These are phyloP conservation scores for Trichoderma erinaceum DNA, from an alignment of 495 filamentous ascomycete species.

Conservation along the genomic window DNA sequence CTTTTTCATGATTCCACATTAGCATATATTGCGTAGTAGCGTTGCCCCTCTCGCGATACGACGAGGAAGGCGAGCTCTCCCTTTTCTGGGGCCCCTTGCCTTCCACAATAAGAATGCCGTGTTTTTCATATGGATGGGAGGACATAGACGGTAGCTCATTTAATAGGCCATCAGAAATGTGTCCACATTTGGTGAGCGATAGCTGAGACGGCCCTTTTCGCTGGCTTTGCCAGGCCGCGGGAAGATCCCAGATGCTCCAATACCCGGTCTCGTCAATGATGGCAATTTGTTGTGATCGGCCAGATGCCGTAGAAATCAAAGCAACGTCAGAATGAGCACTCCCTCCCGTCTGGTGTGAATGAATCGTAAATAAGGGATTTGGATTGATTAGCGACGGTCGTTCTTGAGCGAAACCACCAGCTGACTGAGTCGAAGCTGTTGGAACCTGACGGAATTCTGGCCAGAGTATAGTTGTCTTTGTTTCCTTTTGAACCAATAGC, in stretches of 20 bases:
- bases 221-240: neutral
- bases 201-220: neutral
- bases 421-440: constrained; percentile 3
- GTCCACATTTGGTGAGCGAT: constrained; percentile 10
- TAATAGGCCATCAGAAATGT: constrained; percentile 6
- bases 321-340: constrained; percentile 55
- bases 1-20: constrained; percentile 11
- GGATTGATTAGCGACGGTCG: constrained; percentile 47
- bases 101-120: constrained; percentile 15
- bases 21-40: neutral
- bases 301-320: constrained; percentile 64
- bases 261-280: constrained; percentile 56
- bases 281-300: constrained; percentile 37
- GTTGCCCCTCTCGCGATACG: neutral
- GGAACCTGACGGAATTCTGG: constrained; percentile 19
- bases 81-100: neutral
- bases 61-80: neutral
- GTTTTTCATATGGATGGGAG: neutral
- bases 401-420: neutral
- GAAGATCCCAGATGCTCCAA: constrained; percentile 61
- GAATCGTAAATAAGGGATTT: constrained; percentile 46
- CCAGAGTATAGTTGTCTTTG: constrained; percentile 11
- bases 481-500: constrained; percentile 14
- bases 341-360: constrained; percentile 39
- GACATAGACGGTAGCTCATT: neutral